Evolutionary conservation across 805 yeast species (phyloP).

Genomic region (Lipomyces oligophaga): DNA sequence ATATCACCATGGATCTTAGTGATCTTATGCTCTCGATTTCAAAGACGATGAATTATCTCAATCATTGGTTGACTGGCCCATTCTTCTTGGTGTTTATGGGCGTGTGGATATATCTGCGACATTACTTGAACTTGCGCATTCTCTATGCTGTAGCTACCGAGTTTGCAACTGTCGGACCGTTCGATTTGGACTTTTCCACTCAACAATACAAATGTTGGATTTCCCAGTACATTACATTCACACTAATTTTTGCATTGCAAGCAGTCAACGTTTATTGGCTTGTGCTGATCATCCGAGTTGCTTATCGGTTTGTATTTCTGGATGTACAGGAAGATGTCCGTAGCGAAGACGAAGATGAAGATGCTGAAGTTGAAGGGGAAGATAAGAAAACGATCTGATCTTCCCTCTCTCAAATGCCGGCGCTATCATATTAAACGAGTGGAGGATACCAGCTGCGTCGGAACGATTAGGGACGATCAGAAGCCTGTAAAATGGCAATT

Average conservation of each 20-base stretch:
- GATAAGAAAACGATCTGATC: neutral
- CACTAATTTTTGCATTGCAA: constrained; percentile 73
- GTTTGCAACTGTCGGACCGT: constrained; percentile 80
- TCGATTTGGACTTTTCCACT: constrained; percentile 72
- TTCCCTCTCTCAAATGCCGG: too few species aligned
- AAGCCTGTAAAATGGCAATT: too few species aligned
- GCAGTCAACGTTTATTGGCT: constrained; percentile 87
- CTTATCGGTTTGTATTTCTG: constrained; percentile 57
- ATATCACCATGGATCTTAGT: constrained; percentile 92
- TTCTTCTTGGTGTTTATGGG: constrained; percentile 64
- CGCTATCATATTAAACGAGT: too few species aligned
- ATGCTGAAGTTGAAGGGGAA: constrained; percentile 29
- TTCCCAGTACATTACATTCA: constrained; percentile 84
- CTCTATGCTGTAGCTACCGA: constrained; percentile 79
- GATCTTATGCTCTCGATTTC: constrained; percentile 84
- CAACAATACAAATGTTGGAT: constrained; percentile 97
- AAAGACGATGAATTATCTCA: constrained; percentile 81
- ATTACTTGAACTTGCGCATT: constrained; percentile 73
- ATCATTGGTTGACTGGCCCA: constrained; percentile 58
- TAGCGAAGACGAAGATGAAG: constrained; percentile 76
- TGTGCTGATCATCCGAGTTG: constrained; percentile 71
- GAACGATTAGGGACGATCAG: too few species aligned
- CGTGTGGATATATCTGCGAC: constrained; percentile 87
- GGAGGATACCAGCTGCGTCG: too few species aligned
- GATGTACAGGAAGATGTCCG: constrained; percentile 75